These are phyloP conservation scores for Aspergillus ustus DNA, from an alignment of 2,329 filamentous ascomycete species.

Conservation along the genomic window DNA sequence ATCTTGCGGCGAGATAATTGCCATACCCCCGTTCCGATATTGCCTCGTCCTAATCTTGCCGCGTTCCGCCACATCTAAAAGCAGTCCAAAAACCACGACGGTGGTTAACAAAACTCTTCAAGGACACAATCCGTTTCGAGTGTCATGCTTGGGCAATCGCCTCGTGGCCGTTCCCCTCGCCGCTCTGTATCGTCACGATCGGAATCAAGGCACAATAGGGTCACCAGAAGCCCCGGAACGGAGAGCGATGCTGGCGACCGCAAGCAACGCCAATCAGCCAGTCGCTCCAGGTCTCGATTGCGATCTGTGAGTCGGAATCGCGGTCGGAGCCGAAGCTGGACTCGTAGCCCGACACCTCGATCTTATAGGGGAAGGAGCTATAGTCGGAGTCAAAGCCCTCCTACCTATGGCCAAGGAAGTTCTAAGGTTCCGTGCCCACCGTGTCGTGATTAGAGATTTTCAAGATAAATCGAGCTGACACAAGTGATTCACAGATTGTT, in stretches of 20 bases:
- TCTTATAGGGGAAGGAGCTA: conserved; percentile 41
- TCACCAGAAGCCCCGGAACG: conserved; percentile 33
- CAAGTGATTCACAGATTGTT: conserved; percentile 68
- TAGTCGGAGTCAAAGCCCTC: conserved; percentile 36
- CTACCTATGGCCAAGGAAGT: conserved; percentile 33
- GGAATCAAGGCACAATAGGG: conserved; percentile 34
- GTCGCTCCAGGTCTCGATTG: conserved; percentile 34
- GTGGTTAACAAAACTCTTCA: not conserved
- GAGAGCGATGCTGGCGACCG: conserved; percentile 28
- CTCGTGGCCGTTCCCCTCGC: conserved; percentile 36
- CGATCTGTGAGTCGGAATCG: conserved; percentile 42
- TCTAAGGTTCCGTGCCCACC: conserved; percentile 37
- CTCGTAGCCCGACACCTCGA: conserved; percentile 28
- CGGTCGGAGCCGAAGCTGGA: conserved; percentile 44
- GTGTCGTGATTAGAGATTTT: not conserved
- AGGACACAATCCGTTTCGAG: not conserved
- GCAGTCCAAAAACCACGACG: not conserved
- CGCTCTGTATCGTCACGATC: conserved; percentile 42
- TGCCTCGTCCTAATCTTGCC: not conserved
- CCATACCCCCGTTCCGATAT: not conserved
- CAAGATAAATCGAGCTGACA: not conserved
- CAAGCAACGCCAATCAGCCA: conserved; percentile 34
- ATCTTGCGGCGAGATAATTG: not conserved
- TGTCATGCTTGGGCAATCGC: conserved; percentile 33
- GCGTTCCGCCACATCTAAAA: not conserved